Evolutionary conservation across 208 protist genomes (phyloP).

Genomic region (Leishmania major): DNA sequence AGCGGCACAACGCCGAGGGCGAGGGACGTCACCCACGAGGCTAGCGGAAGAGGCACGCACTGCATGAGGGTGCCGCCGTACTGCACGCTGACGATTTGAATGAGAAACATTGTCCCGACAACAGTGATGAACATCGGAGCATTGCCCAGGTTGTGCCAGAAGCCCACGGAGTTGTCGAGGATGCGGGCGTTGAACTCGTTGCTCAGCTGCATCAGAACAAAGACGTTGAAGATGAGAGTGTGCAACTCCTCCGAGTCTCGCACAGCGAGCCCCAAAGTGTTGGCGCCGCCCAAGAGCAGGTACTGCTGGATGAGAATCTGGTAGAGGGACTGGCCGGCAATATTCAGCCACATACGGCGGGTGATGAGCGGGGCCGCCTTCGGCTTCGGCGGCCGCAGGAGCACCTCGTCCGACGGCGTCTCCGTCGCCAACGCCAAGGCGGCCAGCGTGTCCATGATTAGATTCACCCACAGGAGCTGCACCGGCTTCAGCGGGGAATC

Average conservation of each 20-base stretch:
- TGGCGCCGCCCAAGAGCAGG: constrained; percentile 46
- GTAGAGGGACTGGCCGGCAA: constrained; percentile 76
- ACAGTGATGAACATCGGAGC: constrained; percentile 67
- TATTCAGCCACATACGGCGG: constrained; percentile 91
- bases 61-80: constrained; percentile 81
- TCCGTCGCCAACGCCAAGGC: constrained; percentile 92
- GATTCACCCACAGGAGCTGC: constrained; percentile 94
- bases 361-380: constrained; percentile 89
- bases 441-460: constrained; percentile 95
- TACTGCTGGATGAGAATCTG: constrained; percentile 80
- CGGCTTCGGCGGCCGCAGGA: constrained; percentile 83
- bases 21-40: constrained; percentile 70
- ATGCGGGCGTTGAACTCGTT: constrained; percentile 91
- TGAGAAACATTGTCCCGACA: constrained; percentile 54
- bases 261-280: constrained; percentile 8
- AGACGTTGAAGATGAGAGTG: constrained; percentile 84
- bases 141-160: constrained; percentile 59
- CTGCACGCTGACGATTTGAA: constrained; percentile 77
- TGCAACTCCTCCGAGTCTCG: constrained; percentile 40
- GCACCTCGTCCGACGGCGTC: constrained; percentile 65
- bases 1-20: constrained; percentile 49
- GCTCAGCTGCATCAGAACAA: constrained; percentile 90
- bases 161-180: constrained; percentile 42
- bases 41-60: constrained; percentile 64
- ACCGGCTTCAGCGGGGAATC: constrained; percentile 89